phyloP scores from a whole-genome alignment of 129 eudicot species.

The Smallanthus sonchifolius region DNA sequence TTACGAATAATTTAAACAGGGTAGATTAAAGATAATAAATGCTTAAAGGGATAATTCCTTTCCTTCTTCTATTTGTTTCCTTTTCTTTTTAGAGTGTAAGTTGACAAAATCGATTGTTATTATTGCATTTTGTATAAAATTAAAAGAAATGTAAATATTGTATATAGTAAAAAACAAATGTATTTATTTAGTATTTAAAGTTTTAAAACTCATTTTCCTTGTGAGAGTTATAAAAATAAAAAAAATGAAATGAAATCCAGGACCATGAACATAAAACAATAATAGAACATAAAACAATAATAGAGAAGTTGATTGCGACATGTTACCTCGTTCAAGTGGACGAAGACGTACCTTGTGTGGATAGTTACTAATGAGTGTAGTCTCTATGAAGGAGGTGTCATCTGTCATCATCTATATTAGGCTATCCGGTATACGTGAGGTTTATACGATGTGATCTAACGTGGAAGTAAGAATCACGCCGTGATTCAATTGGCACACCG shows the following conservation, averaged over 20 bases:
- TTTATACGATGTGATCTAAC: too few relatives aligned
- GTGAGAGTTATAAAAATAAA: not conserved
- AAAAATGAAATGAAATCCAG: not conserved
- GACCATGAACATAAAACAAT: not conserved
- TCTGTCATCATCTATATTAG: too few relatives aligned
- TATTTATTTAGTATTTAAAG: not conserved
- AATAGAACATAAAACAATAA: not conserved
- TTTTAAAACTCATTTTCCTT: not conserved
- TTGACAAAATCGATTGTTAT: not conserved
- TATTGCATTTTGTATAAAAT: not conserved
- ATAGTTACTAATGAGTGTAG: too few relatives aligned
- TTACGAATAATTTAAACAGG: not conserved
- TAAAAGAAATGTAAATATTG: not conserved
- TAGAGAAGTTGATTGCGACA: not conserved
- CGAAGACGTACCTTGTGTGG: not conserved
- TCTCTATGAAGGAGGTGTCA: too few relatives aligned
- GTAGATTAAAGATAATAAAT: not conserved
- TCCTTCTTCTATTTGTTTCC: not conserved
- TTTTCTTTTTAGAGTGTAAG: not conserved
- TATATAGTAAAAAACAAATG: not conserved
- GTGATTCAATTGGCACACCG: too few relatives aligned
- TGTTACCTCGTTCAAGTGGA: not conserved
- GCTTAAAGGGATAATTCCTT: slow-evolving; percentile 11
- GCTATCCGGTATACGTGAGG: too few relatives aligned
- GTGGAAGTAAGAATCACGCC: too few relatives aligned